Evolutionary conservation across 441 rosid genomes (phyloP), one percentile per base, ranked within the genome.

Genomic region (Pelargonium fulgidum): DNA sequence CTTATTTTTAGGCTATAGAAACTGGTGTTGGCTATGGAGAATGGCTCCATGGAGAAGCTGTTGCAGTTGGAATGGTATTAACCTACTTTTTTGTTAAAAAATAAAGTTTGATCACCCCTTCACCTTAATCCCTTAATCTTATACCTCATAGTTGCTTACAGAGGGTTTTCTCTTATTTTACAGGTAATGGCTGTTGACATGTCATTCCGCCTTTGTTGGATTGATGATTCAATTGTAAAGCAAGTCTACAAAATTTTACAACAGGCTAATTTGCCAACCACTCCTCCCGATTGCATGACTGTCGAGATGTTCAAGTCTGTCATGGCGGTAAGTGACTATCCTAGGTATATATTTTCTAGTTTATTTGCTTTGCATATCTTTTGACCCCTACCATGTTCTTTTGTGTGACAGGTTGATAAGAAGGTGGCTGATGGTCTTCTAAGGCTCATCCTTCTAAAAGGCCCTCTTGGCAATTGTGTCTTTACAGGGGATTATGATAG

Each of bases 31-130:
- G 98, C 69, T 90, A 95, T 56, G 99, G 98, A 69, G 79, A 84
- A 70, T 95, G 99, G 97, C 93, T 95, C 75, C 99, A 95, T 68
- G 99, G 99, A 74, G 97, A 94, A 86, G 98, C 97, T 80, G 89
- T 94, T 78, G 96, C 98, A 8, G 95, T 92, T 73, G 99, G 99
- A 85, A 90, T 22, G 78, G 97, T 92, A 85, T 75, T 72, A 62
- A 26, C 17, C 68, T 65, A 54, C 62, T 66, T 52, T 22, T 22
- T 63, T 7, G n/a, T 0, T 45, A 14, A 29, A 22, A 29, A 29
- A 29, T 29, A 29, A 29, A 29, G 36, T 3, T 29, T 29, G 36
- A 29, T 29, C 36, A 29, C 36, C 36, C 36, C 36, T 29, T 29
- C 36, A 29, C 36, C 36, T 29, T 29, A 29, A 29, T 29, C 4